These are phyloP conservation scores for Moesziomyces globuligerus DNA, from an alignment of 1,284 basidiomycete genomes.

Conservation along the genomic window DNA sequence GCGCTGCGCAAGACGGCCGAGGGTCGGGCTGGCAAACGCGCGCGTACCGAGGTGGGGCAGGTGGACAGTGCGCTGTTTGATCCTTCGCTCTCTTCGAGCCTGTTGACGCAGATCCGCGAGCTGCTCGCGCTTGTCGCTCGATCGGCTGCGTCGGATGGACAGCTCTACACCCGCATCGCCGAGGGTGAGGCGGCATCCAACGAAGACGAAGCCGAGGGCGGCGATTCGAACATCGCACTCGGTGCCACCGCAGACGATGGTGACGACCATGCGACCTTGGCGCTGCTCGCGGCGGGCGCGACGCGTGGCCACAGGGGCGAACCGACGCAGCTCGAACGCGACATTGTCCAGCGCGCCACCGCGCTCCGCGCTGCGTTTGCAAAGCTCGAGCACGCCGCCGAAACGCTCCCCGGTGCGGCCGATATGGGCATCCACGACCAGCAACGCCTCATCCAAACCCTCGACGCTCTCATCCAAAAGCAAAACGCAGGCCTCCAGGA, in stretches of 20 bases:
- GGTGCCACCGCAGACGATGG: constrained; percentile 40
- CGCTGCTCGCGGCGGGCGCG: constrained; percentile 25
- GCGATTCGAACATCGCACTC: constrained; percentile 24
- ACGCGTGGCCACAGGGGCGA: not conserved
- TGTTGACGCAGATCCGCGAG: constrained; percentile 30
- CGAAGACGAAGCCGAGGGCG: constrained; percentile 1
- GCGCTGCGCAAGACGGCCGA: no score
- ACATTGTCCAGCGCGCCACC: constrained; percentile 24
- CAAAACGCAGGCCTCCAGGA: constrained; percentile 6
- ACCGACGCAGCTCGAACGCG: constrained; percentile 19
- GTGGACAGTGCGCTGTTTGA: constrained; percentile 32
- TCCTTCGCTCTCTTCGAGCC: constrained; percentile 9
- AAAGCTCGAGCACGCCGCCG: constrained; percentile 23
- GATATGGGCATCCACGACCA: constrained; percentile 30
- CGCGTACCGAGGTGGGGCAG: not conserved
- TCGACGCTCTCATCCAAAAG: constrained; percentile 15
- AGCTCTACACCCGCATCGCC: constrained; percentile 12
- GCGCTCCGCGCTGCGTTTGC: constrained; percentile 12
- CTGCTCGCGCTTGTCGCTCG: constrained; percentile 15
- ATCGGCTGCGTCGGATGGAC: constrained; percentile 12
- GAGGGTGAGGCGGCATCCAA: not conserved
- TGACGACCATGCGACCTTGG: constrained; percentile 32
- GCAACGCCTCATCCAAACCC: not conserved
- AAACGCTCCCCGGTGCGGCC: constrained; percentile 16
- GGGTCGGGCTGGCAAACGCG: constrained; percentile 21